Evolutionary conservation across 352 stramenopile genomes (phyloP), one percentile per base, ranked within the genome.

Genomic region (Phytophthora boehmeriae): DNA sequence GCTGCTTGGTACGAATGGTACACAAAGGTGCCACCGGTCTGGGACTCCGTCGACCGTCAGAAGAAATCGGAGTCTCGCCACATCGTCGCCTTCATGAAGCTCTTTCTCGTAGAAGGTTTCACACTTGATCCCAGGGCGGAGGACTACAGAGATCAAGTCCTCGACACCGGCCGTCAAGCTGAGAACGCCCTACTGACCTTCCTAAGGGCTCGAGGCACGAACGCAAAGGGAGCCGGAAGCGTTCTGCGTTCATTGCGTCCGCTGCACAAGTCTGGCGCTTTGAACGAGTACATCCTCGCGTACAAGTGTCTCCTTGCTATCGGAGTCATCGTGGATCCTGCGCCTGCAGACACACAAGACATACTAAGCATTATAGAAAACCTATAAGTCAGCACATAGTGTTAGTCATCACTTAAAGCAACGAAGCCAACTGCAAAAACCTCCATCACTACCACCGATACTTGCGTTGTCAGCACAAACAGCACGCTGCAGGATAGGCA

Each of bases 61-160:
- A 72, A 72, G 58, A 68, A 65, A 23, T 65, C 53, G 0, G 64
- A 73, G 2, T 57, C 32, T 3, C 54, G 54, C 39, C 25, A 47
- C 20, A 16, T 62, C 23, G 58, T 68, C 5, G 53, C 58, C 11
- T 61, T 61, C 39, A 68, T 64, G 43, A 63, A 63, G 43, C 19
- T 65, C 0, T 68, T 64, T 28, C 17, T 72, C 13, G 42, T 56
- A 13, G 52, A 36, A 9, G 56, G 63, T 2, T 66, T 62, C 38
- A n/a, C n/a, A 22, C 52, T 71, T 8, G 38, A 34, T 16, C 0
- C 8, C 0, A 36, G 22, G 1, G 35, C 25, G 17, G 25, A 19
- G 5, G 25, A 56, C 50, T 66, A 66, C 45, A 59, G 51, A 2
- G 44, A 60, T 28, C 49, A 42, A 34, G 50, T 52, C 38, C 41